These are phyloP conservation scores for Boechera divaricarpa DNA, from an alignment of 345 rosid species.

Conservation along the genomic window DNA sequence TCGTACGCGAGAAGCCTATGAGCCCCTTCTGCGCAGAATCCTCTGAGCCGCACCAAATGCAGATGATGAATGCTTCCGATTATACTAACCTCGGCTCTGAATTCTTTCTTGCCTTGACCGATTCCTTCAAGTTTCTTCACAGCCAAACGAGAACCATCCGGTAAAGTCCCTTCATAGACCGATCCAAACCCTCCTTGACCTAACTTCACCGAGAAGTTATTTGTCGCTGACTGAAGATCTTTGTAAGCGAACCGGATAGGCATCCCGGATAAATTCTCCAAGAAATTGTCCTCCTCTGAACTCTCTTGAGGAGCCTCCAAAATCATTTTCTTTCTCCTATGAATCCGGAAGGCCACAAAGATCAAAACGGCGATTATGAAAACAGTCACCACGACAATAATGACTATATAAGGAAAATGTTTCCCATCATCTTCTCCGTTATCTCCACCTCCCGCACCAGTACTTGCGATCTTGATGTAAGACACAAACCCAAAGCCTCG, in stretches of 20 bases:
- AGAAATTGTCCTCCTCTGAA: constrained; percentile 83
- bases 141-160: constrained; percentile 78
- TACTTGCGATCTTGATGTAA: constrained; percentile 62
- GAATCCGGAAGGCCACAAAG: constrained; percentile 54
- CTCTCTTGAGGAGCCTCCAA: constrained; percentile 52
- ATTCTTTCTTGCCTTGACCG: constrained; percentile 96
- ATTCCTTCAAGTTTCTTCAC: constrained; percentile 96
- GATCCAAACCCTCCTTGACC: constrained; percentile 99
- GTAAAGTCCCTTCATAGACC: constrained; percentile 76
- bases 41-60: constrained; percentile 83
- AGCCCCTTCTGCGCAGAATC: constrained; percentile 88
- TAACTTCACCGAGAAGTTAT: constrained; percentile 75
- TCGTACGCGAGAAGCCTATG: constrained; percentile 89
- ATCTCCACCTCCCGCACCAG: constrained; percentile 34
- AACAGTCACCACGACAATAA: constrained; percentile 59
- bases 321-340: constrained; percentile 48
- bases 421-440: constrained; percentile 49
- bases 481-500: constrained; percentile 53
- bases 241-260: constrained; percentile 76
- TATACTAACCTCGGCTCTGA: constrained; percentile 90
- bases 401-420: constrained; percentile 55
- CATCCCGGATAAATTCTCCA: constrained; percentile 75
- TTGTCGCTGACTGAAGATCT: constrained; percentile 82
- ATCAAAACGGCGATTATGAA: constrained; percentile 56
- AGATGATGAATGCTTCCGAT: constrained; percentile 94